Base-by-base conservation (phyloP, 2,329 filamentous ascomycete genomes). In the Dactylellina cionopaga region DNA sequence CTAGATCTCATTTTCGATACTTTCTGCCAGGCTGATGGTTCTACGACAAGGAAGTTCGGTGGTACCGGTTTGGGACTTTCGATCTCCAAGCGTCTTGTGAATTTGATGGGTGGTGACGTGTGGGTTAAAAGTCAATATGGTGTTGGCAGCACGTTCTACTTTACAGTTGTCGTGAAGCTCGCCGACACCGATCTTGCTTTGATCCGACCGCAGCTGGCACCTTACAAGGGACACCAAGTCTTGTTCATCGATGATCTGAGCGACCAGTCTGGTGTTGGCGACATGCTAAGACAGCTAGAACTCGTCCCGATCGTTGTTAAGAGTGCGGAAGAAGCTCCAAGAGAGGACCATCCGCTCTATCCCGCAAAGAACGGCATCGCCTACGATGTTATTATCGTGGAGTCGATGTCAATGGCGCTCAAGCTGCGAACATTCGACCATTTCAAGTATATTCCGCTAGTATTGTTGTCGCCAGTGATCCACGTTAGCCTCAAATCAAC, bases 1-100 rank as follows among this genome's bases (percentile, higher is more conserved):
- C 86, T 98, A 58, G 92, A 96, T 79, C 85, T 98, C 75, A 98
- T 99, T 79, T 98, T 99, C 81, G 95, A 98, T 82, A 98, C 94
- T 0, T 98, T 98, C 88, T 94, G 97, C 81, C 95, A 98, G 83
- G 95, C 95, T 17, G 95, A 98, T 80, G 94, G 94, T 35, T 97
- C 93, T 31, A 98, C 96, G 80, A 98, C 94, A 1, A 75, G 76
- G 77, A 95, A 96, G 80, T 98, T 98, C 80, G 94, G 94, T 77
- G 94, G 94, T 77, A 98, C 95, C 5, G 94, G 94, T 76, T 86
- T 98, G 7, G 94, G 94, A 76, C 83, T 98, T 24, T 97, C 94
- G 13, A 98, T 98, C 78, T 98, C 94, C 25, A 96, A 96, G 83
- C 88, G 93, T 76, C 86, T 98, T 27, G 94, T 98, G 62, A 96